phyloP scores from a whole-genome alignment of 148 eudicot genomes.

The Arbutus unedo region DNA sequence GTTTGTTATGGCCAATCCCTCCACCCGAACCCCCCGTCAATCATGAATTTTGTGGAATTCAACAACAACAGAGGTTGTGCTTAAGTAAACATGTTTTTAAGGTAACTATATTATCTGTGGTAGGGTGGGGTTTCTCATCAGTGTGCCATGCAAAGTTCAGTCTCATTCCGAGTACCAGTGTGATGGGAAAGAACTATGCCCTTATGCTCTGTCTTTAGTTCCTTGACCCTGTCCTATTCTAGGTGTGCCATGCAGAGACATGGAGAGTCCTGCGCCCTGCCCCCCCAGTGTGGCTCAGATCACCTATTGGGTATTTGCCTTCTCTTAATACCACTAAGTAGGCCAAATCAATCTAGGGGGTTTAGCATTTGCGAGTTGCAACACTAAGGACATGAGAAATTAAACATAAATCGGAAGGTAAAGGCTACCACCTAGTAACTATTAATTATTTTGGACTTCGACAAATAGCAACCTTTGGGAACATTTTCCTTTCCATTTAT shows the following conservation, averaged over 20 bases:
- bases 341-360: background rate
- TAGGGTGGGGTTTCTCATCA: background rate
- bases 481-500: background rate
- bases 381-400: background rate
- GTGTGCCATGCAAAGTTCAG: background rate
- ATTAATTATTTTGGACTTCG: no score
- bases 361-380: background rate
- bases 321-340: background rate
- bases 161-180: background rate
- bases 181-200: background rate
- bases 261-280: background rate
- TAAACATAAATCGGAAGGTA: background rate
- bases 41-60: background rate
- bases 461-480: background rate
- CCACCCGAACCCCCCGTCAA: background rate
- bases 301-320: background rate
- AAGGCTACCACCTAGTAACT: background rate
- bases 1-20: background rate
- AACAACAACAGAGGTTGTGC: background rate
- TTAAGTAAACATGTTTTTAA: background rate
- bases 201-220: background rate
- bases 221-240: conserved; percentile 8
- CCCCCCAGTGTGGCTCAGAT: background rate
- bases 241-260: background rate
- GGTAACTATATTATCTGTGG: background rate